Evolutionary conservation across 352 stramenopile genomes (phyloP), one percentile per base, ranked within the genome.

Genomic region (Phytophthora constricta): DNA sequence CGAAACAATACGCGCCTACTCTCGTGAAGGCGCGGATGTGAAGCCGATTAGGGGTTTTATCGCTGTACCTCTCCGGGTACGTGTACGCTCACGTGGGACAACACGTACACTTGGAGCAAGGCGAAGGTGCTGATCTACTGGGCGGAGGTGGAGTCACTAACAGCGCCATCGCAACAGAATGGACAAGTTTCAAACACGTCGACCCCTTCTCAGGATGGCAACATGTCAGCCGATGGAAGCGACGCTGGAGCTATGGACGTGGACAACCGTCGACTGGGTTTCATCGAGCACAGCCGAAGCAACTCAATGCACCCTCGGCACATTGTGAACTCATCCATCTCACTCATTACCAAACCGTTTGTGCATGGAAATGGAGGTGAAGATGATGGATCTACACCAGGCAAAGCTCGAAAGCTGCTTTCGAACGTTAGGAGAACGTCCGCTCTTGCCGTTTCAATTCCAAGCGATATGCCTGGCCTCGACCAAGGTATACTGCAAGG

Each of bases 71-170:
- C 58, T 4, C 68, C 83, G n/a, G 85, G 85, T 0, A 83, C 76
- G 14, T 89, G 81, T 46, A 86, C 79, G 14, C 73, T 93, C 10
- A 87, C 83, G 22, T 93, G 85, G 85, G 85, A 93, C 68, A 93
- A 93, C 62, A 92, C 85, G 58, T 93, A 92, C 66, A 91, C 82
- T 23, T 93, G 85, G 85, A 88, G 83, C 60, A 90, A 91, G 45
- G 76, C 62, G 51, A 93, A 93, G 42, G 77, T 89, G 20, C 58
- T 93, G 3, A 79, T 91, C 22, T 93, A 93, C 68, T 90, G 81
- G 81, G 81, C 85, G 11, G 85, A 92, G 57, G 79, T 93, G 13
- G 76, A 89, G 54, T 72, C 80, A 25, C 61, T 62, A 4, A 68
- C 61, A 19, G 50, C 57, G 17, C 59, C 57, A 27, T 34, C 62